Base-by-base conservation (phyloP, 2,329 filamentous ascomycete species). In the Thielaviopsis populi region DNA sequence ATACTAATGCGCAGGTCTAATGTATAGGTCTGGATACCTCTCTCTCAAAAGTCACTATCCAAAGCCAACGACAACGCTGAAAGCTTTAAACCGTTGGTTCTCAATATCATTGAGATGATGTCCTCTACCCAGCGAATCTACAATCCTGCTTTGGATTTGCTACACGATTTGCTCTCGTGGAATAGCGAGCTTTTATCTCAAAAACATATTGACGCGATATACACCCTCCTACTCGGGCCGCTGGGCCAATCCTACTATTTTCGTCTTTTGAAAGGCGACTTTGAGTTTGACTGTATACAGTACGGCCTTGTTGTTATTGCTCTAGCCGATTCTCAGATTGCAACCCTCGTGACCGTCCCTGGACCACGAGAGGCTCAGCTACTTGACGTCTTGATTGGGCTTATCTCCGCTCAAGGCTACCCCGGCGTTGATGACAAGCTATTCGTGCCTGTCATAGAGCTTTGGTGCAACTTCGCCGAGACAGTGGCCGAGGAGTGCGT, bases 401-500 rank as follows among this genome's bases (percentile, higher is more conserved):
- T 94, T 4, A 76, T 91, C 27, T 79, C 79, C 22, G 81, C 84
- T 13, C 77, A 83, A 13, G 88, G 88, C 1, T 80, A 83, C 68
- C 82, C 87, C 0, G 84, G 85, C 1, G 81, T 81, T 3, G 88
- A 92, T 63, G 87, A 94, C 69, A 84, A 83, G 67, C 83, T 91
- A 11, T 91, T 89, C 63, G 81, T 88, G 0, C 82, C 84, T 1
- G 83, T 85, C 0, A 78, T 92, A 15, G 88, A 94, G 69, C 92
- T 94, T 71, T 94, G 89, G 89, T 86, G 83, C 19, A 85, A 83
- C 0, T 90, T 86, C 70, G 82, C 88, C 5, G 88, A 91, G 73
- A 81, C 82, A 13, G 78, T 84, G 76, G 81, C 78, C 66, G 87
- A 84, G 70, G 77, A 74, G 10, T 74, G 80, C 56, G 82, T 78